Evolutionary conservation across 192 early-diverging fungal genomes (phyloP).

Genomic region (Dissophora ornata): DNA sequence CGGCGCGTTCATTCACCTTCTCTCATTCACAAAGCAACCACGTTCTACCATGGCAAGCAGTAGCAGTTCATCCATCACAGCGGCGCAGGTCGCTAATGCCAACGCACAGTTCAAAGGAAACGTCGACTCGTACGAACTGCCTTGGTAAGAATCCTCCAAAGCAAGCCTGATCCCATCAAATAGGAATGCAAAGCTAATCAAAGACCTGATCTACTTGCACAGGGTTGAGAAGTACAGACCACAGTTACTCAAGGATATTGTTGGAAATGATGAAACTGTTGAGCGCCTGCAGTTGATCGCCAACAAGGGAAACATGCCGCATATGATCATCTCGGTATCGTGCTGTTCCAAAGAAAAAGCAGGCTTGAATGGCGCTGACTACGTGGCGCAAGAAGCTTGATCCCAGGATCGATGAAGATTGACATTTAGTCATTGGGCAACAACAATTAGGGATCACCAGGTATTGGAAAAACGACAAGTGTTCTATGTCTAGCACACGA

Average conservation of each 20-base stretch:
- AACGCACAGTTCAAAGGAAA: conserved; percentile 61
- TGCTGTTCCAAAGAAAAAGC: no score
- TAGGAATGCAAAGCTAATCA: background rate
- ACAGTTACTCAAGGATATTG: conserved; percentile 84
- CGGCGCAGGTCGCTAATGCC: conserved; percentile 34
- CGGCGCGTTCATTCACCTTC: no score
- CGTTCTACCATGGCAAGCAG: conserved; percentile 23
- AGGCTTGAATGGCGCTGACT: no score
- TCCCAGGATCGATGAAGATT: no score
- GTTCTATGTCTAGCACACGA: conserved; percentile 93
- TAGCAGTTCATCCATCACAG: conserved; percentile 20
- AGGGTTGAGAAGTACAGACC: conserved; percentile 98
- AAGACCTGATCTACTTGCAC: background rate
- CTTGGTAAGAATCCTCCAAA: no score
- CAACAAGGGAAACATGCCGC: conserved; percentile 93
- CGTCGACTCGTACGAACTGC: conserved; percentile 62
- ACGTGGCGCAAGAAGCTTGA: no score
- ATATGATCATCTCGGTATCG: conserved; percentile 89
- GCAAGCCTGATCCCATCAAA: no score
- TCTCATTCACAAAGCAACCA: background rate
- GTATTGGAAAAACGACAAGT: conserved; percentile 98
- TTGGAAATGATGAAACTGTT: conserved; percentile 95
- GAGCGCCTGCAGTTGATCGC: conserved; percentile 87
- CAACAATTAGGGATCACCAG: conserved; percentile 80
- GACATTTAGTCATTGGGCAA: background rate